These are phyloP conservation scores for Aureobasidium musti DNA, from an alignment of 2,329 filamentous ascomycete genomes.

Conservation along the genomic window DNA sequence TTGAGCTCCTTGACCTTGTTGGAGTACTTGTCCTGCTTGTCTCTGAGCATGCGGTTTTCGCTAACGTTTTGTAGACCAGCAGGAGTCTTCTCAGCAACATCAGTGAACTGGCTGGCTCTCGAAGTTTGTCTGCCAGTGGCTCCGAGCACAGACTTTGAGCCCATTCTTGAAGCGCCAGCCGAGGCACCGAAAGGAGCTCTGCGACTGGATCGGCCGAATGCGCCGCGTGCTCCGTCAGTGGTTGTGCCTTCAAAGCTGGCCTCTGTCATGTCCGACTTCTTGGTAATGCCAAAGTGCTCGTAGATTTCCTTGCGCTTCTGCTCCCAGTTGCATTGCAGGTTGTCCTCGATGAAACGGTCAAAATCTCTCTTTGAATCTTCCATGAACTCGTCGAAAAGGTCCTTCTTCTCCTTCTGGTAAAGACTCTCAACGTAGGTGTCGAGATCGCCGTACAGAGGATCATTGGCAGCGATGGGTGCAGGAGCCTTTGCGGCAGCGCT, in stretches of 20 bases:
- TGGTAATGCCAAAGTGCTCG: conserved; percentile 85
- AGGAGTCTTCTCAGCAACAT: conserved; percentile 51
- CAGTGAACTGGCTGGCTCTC: conserved; percentile 43
- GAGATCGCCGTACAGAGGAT: conserved; percentile 56
- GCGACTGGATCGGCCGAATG: conserved; percentile 56
- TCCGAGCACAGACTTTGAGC: conserved; percentile 85
- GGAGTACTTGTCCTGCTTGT: conserved; percentile 81
- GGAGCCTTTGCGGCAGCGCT: conserved; percentile 31
- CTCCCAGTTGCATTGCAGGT: conserved; percentile 94
- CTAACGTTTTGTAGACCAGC: conserved; percentile 53
- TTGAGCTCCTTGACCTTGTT: conserved; percentile 80
- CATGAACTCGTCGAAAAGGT: conserved; percentile 88
- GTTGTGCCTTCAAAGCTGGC: conserved; percentile 41
- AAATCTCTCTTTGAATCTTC: conserved; percentile 89
- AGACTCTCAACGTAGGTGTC: conserved; percentile 79
- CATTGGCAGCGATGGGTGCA: conserved; percentile 38
- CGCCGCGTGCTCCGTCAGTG: conserved; percentile 41
- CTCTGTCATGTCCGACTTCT: conserved; percentile 43
- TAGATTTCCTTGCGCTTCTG: conserved; percentile 90
- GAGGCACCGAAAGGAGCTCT: conserved; percentile 46
- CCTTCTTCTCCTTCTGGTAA: conserved; percentile 85
- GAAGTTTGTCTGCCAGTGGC: conserved; percentile 62
- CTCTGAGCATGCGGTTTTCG: conserved; percentile 74
- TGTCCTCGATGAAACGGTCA: conserved; percentile 90
- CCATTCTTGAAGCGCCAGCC: conserved; percentile 57